Conservation (phyloP, 768 basidiomycete genomes). For the Collybia sordida region DNA sequence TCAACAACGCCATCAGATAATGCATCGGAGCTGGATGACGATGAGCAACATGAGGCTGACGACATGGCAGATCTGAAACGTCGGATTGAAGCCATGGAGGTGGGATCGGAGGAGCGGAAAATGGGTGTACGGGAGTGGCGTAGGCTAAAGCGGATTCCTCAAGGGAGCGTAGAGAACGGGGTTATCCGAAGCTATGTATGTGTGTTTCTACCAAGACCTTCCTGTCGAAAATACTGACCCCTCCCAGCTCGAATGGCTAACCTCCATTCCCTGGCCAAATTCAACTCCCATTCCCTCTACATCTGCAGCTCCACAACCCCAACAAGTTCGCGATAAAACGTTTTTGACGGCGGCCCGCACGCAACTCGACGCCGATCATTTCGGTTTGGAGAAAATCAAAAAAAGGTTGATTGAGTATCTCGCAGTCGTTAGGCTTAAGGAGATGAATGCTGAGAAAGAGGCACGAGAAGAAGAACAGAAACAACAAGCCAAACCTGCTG, state of each 20-base stretch:
- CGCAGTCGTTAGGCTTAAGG: conserved; percentile 72
- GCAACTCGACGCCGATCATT: conserved; percentile 89
- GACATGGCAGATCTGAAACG: conserved; percentile 72
- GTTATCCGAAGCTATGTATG: conserved; percentile 82
- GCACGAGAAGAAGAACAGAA: conserved; percentile 27
- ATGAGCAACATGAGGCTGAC: conserved; percentile 79
- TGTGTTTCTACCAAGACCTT: conserved; percentile 15
- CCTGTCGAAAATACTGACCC: conserved; percentile 1
- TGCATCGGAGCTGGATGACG: conserved; percentile 64
- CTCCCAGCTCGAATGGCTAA: conserved; percentile 85
- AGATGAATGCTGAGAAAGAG: conserved; percentile 41
- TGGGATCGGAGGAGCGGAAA: conserved; percentile 77
- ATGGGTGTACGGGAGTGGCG: conserved; percentile 83
- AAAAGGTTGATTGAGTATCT: conserved; percentile 89
- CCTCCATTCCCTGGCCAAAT: conserved; percentile 80
- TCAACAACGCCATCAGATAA: conserved; percentile 12
- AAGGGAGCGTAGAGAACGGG: conserved; percentile 87
- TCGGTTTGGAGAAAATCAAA: conserved; percentile 91
- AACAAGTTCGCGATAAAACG: conserved; percentile 43
- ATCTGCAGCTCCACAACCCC: conserved; percentile 8
- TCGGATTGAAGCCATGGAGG: conserved; percentile 72
- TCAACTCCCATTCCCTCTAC: conserved; percentile 25
- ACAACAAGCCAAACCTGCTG: conserved; percentile 19
- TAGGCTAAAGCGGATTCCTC: conserved; percentile 83
- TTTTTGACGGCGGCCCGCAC: conserved; percentile 71